Conservation (phyloP, 305 asterid genomes). For the Solanum hybrid region DNA sequence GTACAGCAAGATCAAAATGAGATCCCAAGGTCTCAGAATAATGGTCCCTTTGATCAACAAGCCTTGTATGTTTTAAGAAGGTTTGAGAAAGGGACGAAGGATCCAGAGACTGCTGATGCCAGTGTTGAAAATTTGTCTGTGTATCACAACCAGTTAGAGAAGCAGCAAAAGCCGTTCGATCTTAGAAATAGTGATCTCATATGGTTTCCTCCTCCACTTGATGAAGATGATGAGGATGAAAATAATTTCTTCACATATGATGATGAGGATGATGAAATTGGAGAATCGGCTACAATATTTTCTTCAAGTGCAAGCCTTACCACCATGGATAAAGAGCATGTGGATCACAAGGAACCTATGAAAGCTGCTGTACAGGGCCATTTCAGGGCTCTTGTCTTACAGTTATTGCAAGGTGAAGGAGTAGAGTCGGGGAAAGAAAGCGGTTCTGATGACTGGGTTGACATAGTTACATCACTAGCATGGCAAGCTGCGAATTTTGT, state of each 20-base stretch:
- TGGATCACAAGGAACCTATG: conserved; percentile 41
- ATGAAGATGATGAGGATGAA: conserved; percentile 40
- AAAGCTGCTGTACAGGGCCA: conserved; percentile 58
- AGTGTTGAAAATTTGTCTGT: conserved; percentile 21
- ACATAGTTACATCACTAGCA: conserved; percentile 52
- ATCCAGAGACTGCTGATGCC: conserved; percentile 23
- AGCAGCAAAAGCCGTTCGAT: not conserved
- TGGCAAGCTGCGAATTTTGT: conserved; percentile 89
- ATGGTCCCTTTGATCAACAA: conserved; percentile 39
- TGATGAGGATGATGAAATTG: conserved; percentile 66
- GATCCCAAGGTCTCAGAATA: conserved; percentile 30
- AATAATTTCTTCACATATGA: conserved; percentile 50
- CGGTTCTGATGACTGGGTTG: conserved; percentile 55
- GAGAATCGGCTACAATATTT: conserved; percentile 31
- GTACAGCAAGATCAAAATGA: conserved; percentile 52
- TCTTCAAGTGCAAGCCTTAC: conserved; percentile 29
- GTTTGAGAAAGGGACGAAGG: conserved; percentile 44
- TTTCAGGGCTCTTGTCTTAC: conserved; percentile 90
- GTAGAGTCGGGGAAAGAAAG: conserved; percentile 28
- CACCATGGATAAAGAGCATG: conserved; percentile 31
- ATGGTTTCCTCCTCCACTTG: conserved; percentile 87
- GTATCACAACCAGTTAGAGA: conserved; percentile 34
- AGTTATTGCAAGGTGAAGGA: conserved; percentile 69
- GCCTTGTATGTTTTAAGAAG: conserved; percentile 39
- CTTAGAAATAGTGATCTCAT: conserved; percentile 36